Conservation (phyloP, 2,329 filamentous ascomycete genomes). For the Neonectria ditissima region DNA sequence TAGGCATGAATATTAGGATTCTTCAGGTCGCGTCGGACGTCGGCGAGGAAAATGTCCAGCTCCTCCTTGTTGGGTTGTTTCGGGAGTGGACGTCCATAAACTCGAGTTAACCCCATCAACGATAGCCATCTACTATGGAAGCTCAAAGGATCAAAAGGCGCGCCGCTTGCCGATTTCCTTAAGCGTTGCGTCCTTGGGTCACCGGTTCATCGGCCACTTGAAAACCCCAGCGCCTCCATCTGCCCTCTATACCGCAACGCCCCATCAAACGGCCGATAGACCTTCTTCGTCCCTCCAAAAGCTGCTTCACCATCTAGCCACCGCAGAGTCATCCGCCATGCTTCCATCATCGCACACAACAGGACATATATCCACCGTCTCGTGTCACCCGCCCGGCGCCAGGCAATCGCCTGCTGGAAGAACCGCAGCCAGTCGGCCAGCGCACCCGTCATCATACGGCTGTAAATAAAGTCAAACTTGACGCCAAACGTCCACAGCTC, state of each 20-base stretch:
- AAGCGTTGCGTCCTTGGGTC: slow-evolving; percentile 61
- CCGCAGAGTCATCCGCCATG: slow-evolving; percentile 32
- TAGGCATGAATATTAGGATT: slow-evolving; percentile 44
- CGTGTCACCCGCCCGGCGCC: slow-evolving; percentile 40
- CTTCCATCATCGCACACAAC: slow-evolving; percentile 28
- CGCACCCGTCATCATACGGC: slow-evolving; percentile 39
- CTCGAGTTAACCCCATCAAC: background rate
- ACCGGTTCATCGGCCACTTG: slow-evolving; percentile 62
- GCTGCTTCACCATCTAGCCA: slow-evolving; percentile 36
- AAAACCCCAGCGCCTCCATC: slow-evolving; percentile 63
- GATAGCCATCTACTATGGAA: background rate
- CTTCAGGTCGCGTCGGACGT: slow-evolving; percentile 43
- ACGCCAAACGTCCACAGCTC: slow-evolving; percentile 40
- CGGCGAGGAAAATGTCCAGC: slow-evolving; percentile 40
- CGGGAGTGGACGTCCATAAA: background rate
- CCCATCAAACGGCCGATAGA: slow-evolving; percentile 44
- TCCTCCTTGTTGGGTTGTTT: slow-evolving; percentile 31
- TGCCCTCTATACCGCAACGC: slow-evolving; percentile 42
- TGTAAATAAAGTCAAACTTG: slow-evolving; percentile 45
- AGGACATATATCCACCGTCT: slow-evolving; percentile 38
- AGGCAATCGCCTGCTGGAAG: slow-evolving; percentile 38
- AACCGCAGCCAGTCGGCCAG: slow-evolving; percentile 39
- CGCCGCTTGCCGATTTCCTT: slow-evolving; percentile 56
- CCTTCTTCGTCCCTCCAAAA: slow-evolving; percentile 41
- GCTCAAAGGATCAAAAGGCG: background rate